Evolutionary conservation across 2,329 filamentous ascomycete genomes (phyloP).

Genomic region (Microcera coccophila): DNA sequence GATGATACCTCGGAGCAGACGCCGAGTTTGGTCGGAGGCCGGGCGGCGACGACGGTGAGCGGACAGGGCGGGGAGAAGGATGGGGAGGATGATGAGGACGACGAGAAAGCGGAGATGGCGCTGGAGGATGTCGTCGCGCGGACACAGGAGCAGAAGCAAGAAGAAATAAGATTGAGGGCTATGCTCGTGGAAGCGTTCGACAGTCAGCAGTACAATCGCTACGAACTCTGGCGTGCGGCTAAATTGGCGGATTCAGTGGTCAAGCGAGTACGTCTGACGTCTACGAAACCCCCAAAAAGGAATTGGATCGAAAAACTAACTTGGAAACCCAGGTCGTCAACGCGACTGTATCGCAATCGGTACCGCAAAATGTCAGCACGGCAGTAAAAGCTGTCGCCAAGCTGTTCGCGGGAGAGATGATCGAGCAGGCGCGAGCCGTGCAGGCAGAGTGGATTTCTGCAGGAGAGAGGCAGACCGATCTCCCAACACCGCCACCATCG

Average conservation of each 20-base stretch:
- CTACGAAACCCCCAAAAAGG: background rate
- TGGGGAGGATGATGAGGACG: conserved; percentile 55
- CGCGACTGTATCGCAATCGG: conserved; percentile 75
- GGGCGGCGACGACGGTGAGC: conserved; percentile 41
- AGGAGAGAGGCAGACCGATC: conserved; percentile 55
- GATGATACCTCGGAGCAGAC: conserved; percentile 40
- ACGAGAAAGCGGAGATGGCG: conserved; percentile 53
- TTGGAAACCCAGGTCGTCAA: conserved; percentile 60
- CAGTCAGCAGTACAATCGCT: conserved; percentile 63
- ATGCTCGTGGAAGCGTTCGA: conserved; percentile 64
- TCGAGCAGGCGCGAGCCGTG: conserved; percentile 66
- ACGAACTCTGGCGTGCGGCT: conserved; percentile 66
- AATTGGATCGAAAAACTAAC: background rate
- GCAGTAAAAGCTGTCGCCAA: conserved; percentile 75
- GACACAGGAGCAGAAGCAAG: conserved; percentile 64
- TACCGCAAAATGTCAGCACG: conserved; percentile 67
- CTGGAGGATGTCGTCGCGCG: conserved; percentile 56
- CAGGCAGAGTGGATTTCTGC: conserved; percentile 67
- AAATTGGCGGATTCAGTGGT: conserved; percentile 67
- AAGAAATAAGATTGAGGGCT: conserved; percentile 53
- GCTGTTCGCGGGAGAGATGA: conserved; percentile 71
- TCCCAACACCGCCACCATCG: conserved; percentile 41
- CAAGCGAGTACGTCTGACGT: conserved; percentile 51
- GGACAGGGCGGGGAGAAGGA: conserved; percentile 44
- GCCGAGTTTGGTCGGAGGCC: conserved; percentile 41